These are phyloP conservation scores for Coprinopsis strossmayeri DNA, from an alignment of 768 basidiomycete genomes.

Conservation along the genomic window DNA sequence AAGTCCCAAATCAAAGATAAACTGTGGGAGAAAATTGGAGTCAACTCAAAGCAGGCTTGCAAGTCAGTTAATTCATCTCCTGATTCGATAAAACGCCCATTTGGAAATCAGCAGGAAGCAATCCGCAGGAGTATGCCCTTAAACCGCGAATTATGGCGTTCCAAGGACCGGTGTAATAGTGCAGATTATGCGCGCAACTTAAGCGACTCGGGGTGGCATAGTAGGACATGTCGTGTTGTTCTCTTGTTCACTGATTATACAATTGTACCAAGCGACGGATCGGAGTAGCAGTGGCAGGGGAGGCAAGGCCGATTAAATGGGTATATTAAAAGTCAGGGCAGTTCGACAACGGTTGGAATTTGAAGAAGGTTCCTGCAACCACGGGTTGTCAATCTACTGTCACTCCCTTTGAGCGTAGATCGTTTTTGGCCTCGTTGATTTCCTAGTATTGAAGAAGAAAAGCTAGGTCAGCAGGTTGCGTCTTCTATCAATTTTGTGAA, in stretches of 20 bases:
- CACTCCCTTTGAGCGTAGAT: constrained; percentile 53
- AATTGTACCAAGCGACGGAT: constrained; percentile 8
- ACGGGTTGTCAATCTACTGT: constrained; percentile 42
- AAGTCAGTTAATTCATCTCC: no score
- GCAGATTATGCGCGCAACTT: no score
- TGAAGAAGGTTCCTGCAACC: neutral
- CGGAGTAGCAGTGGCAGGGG: neutral
- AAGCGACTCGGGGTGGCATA: no score
- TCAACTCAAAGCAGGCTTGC: no score
- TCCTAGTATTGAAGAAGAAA: constrained; percentile 37
- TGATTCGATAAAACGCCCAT: no score
- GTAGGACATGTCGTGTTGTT: no score
- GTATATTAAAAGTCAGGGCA: neutral
- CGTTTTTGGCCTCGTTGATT: constrained; percentile 46
- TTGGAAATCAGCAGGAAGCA: no score
- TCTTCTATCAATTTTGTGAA: constrained; percentile 3
- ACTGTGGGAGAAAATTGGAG: no score
- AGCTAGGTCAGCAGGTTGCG: constrained; percentile 1
- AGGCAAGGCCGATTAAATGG: neutral
- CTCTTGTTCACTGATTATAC: no score
- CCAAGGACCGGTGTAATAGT: constrained; percentile 6
- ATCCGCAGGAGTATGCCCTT: no score
- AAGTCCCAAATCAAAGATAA: no score
- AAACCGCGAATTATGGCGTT: constrained; percentile 6
- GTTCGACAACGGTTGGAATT: neutral